Conservation (phyloP, 768 basidiomycete genomes). For the Lentinula guzmanii region DNA sequence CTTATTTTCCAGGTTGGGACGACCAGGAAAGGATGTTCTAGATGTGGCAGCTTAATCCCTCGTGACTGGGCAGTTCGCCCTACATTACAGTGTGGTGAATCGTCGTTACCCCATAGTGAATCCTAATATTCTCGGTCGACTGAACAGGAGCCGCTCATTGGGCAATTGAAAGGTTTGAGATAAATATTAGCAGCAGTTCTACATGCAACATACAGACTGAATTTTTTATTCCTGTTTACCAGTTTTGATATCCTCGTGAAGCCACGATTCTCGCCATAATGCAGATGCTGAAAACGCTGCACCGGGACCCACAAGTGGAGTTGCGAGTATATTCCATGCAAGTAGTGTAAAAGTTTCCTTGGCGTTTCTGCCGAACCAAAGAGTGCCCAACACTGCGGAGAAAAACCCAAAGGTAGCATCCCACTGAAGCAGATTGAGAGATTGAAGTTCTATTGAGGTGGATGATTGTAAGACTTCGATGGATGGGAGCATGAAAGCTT, state of each 20-base stretch:
- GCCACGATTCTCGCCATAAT: conserved; percentile 41
- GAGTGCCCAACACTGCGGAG: conserved; percentile 35
- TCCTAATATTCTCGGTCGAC: too few relatives aligned
- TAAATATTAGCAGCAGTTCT: too few relatives aligned
- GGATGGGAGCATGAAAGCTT: conserved; percentile 33
- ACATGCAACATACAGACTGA: background rate
- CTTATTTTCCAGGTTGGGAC: conserved; percentile 46
- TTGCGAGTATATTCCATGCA: conserved; percentile 37
- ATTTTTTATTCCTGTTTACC: background rate
- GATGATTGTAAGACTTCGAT: conserved; percentile 18
- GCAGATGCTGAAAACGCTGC: conserved; percentile 42
- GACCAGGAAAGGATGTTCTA: background rate
- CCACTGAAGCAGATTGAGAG: conserved; percentile 45
- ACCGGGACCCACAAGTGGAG: conserved; percentile 41
- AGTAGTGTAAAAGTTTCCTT: conserved; percentile 26
- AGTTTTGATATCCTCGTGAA: conserved; percentile 11
- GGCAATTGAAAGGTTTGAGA: too few relatives aligned
- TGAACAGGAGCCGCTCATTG: too few relatives aligned
- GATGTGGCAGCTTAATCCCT: too few relatives aligned
- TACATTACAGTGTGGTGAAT: too few relatives aligned
- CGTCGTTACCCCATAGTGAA: too few relatives aligned
- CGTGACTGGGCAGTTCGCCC: too few relatives aligned
- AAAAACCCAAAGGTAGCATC: conserved; percentile 34
- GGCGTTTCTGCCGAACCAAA: conserved; percentile 39
- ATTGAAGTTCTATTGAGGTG: conserved; percentile 19